Percentiles rank a stretch among this genome's conserved stretches.
phyloP scores from a whole-genome alignment of 768 basidiomycete species.

The Podaxis sp. region DNA sequence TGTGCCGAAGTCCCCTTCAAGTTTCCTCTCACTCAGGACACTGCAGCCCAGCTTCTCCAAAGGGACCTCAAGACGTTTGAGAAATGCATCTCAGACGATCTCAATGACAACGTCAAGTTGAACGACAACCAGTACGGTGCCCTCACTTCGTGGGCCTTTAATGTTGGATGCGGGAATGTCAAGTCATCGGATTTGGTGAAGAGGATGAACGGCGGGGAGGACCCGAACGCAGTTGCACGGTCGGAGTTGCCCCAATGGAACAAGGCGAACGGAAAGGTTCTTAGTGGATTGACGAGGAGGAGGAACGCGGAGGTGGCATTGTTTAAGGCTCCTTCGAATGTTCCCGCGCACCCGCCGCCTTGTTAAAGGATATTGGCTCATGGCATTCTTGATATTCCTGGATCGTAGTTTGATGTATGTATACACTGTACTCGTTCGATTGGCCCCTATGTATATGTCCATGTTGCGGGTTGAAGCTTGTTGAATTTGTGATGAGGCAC shows the following conservation, averaged over 20 bases:
- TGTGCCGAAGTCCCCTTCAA: conserved; percentile 32
- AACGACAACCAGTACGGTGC: conserved; percentile 23
- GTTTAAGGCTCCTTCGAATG: conserved; percentile 28
- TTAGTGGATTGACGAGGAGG: conserved; percentile 25
- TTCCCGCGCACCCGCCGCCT: conserved; percentile 24
- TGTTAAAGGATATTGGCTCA: conserved; percentile 5
- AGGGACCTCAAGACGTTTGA: conserved; percentile 23
- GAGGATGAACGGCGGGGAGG: conserved; percentile 28
- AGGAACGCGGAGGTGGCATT: conserved; percentile 27
- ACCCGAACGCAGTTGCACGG: conserved; percentile 20
- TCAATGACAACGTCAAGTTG: conserved; percentile 24
- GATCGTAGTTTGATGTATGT: too few species aligned
- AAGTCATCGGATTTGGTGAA: conserved; percentile 25
- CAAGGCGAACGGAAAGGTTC: conserved; percentile 24
- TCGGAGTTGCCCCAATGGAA: background rate
- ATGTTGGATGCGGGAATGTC: conserved; percentile 27
- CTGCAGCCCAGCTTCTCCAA: conserved; percentile 18
- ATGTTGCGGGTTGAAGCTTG: too few species aligned
- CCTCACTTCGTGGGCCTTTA: conserved; percentile 28
- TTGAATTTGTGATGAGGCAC: too few species aligned
- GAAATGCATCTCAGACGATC: conserved; percentile 24
- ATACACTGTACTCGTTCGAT: too few species aligned
- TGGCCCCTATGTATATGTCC: too few species aligned
- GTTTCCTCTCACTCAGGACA: conserved; percentile 29
- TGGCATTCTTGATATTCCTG: too few species aligned